Base-by-base conservation (phyloP, 2,329 filamentous ascomycete genomes). In the Aspergillus jensenii region DNA sequence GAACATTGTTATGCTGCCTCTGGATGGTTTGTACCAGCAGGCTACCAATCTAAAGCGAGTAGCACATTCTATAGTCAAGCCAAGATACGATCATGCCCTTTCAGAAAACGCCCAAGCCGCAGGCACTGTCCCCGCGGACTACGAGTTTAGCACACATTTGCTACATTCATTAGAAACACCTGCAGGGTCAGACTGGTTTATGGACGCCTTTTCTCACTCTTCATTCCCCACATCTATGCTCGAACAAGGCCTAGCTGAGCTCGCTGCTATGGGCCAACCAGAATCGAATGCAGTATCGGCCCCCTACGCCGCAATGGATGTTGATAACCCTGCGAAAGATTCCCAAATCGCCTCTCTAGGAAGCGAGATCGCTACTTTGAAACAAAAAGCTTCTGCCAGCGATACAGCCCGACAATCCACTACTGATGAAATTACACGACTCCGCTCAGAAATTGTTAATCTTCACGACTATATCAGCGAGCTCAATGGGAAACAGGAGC, bases 1-100 rank as follows among this genome's bases (percentile, higher is more conserved):
- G 11, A 96, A 96, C 65, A 69, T 98, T 23, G 71, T 81, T n/a
- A 90, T 95, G 74, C 78, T 91, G 27, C 82, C 86, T 9, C 86
- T 90, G 0, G 80, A 75, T 72, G 77, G 78, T 59, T 80, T 81
- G 66, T 71, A 76, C 27, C 70, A 62, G 63, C 69, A 64, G 41
- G 67, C 59, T 23, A 62, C 66, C 37, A 63, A 61, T 48, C 66
- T 67, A 68, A 82, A 81, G 17, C 82, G 84, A 64, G 79, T 83
- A 15, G 75, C 84, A 21, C 77, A 80, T 52, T 83, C 82, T 1
- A 82, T 97, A 23, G 82, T 93, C 59, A 97, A 96, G 78, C 93
- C 93, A n/a, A 74, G 75, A 60, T 76, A 78, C 60, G 76, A 77
- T 59, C 71, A 69, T 62, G 67, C 73, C 8, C 67, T 79, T 33